phyloP scores from a whole-genome alignment of 1,284 basidiomycete genomes.

The Calocybe gambosa region DNA sequence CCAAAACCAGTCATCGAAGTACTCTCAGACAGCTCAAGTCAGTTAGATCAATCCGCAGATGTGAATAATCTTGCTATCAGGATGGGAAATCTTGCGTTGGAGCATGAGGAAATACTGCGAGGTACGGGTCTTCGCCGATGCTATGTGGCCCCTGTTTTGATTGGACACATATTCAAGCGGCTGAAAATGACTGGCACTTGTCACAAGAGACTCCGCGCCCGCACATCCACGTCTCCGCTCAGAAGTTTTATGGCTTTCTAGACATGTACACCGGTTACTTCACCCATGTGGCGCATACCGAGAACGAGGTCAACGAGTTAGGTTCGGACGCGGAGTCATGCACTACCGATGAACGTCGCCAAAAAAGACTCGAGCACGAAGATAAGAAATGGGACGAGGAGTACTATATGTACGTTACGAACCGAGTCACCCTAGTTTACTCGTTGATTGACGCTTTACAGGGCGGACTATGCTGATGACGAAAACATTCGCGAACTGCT shows the following conservation, averaged over 20 bases:
- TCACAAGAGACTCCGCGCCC: slow-evolving; percentile 52
- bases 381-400: slow-evolving; percentile 75
- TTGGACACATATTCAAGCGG: slow-evolving; percentile 38
- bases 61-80: slow-evolving; percentile 38
- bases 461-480: slow-evolving; percentile 74
- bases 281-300: slow-evolving; percentile 57
- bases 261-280: slow-evolving; percentile 70
- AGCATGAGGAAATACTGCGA: slow-evolving; percentile 52
- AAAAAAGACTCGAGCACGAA: slow-evolving; percentile 49
- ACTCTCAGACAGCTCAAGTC: slow-evolving; percentile 34
- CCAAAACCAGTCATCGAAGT: slow-evolving; percentile 58
- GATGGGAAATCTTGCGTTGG: slow-evolving; percentile 41
- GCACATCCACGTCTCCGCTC: slow-evolving; percentile 32
- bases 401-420: slow-evolving; percentile 64
- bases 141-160: background rate
- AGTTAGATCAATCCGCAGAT: slow-evolving; percentile 19
- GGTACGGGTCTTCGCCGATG: slow-evolving; percentile 33
- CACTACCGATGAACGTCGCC: slow-evolving; percentile 38
- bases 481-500: slow-evolving; percentile 66
- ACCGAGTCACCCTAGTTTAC: background rate
- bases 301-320: slow-evolving; percentile 76
- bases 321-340: slow-evolving; percentile 57
- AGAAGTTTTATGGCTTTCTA: slow-evolving; percentile 66
- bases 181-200: slow-evolving; percentile 71
- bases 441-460: slow-evolving; percentile 23